Conservation (phyloP, 2,329 filamentous ascomycete species). For the Phialophora tarda region DNA sequence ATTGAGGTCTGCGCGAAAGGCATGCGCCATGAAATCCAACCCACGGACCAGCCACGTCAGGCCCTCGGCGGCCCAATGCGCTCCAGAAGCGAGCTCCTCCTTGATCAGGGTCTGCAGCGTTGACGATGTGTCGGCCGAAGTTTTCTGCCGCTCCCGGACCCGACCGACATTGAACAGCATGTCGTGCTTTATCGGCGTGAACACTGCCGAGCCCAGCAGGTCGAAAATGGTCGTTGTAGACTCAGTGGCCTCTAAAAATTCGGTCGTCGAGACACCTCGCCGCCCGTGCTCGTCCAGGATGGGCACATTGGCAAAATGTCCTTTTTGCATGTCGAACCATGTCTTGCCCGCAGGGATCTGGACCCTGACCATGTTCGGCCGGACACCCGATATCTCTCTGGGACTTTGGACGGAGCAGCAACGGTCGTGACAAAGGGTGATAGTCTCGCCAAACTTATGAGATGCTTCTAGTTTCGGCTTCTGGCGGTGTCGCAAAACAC, state of each 20-base stretch:
- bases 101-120: conserved; percentile 83
- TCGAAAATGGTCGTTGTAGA: conserved; percentile 83
- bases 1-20: conserved; percentile 62
- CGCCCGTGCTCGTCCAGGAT: conserved; percentile 69
- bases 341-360: conserved; percentile 68
- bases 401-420: too few species aligned
- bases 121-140: conserved; percentile 45
- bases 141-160: conserved; percentile 81
- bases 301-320: conserved; percentile 82
- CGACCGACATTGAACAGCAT: conserved; percentile 96
- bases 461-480: too few species aligned
- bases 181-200: conserved; percentile 88
- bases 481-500: too few species aligned
- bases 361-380: background rate
- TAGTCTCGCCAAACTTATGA: too few species aligned
- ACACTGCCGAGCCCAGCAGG: conserved; percentile 71
- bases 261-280: conserved; percentile 72
- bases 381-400: too few species aligned
- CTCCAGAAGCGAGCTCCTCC: conserved; percentile 88
- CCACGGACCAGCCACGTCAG: conserved; percentile 91
- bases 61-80: conserved; percentile 86
- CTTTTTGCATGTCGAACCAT: conserved; percentile 83
- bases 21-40: conserved; percentile 90
- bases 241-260: conserved; percentile 92
- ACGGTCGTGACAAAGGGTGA: too few species aligned